phyloP scores from a whole-genome alignment of 805 yeast genomes.

The Pichia insulana region DNA sequence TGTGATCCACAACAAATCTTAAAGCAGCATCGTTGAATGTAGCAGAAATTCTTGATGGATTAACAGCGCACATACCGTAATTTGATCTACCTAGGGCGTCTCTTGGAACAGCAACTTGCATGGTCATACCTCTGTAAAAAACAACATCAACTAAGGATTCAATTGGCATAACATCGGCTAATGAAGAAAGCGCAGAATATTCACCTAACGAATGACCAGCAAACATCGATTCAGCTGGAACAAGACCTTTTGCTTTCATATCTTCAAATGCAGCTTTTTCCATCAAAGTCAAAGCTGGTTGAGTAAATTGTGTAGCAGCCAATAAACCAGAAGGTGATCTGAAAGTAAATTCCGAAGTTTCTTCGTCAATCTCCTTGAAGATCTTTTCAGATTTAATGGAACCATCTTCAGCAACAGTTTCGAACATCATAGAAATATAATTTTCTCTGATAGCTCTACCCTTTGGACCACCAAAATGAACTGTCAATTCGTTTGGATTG shows the following conservation, averaged over 20 bases:
- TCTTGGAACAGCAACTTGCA: conserved; percentile 99
- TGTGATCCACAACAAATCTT: conserved; percentile 87
- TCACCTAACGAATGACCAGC: conserved; percentile 99
- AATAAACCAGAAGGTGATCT: conserved; percentile 89
- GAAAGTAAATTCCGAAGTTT: conserved; percentile 80
- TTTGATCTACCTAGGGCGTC: conserved; percentile 92
- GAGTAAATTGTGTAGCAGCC: conserved; percentile 98
- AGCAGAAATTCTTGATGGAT: conserved; percentile 85
- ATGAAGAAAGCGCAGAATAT: conserved; percentile 92
- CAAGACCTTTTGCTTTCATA: conserved; percentile 90
- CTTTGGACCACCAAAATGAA: conserved; percentile 96
- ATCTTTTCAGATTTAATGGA: conserved; percentile 83
- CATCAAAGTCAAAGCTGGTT: conserved; percentile 98
- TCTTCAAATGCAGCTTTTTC: conserved; percentile 99
- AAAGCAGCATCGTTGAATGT: conserved; percentile 91
- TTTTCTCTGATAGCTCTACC: conserved; percentile 93
- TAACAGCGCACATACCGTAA: conserved; percentile 98
- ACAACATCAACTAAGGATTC: conserved; percentile 96
- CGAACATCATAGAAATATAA: conserved; percentile 95
- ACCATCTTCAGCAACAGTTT: conserved; percentile 82
- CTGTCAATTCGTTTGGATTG: conserved; percentile 91
- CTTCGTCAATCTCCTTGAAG: conserved; percentile 81
- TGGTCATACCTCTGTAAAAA: conserved; percentile 99
- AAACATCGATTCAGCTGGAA: conserved; percentile 86
- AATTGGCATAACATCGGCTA: conserved; percentile 98